phyloP scores from a whole-genome alignment of 495 filamentous ascomycete species.

The Parmelia sp. region DNA sequence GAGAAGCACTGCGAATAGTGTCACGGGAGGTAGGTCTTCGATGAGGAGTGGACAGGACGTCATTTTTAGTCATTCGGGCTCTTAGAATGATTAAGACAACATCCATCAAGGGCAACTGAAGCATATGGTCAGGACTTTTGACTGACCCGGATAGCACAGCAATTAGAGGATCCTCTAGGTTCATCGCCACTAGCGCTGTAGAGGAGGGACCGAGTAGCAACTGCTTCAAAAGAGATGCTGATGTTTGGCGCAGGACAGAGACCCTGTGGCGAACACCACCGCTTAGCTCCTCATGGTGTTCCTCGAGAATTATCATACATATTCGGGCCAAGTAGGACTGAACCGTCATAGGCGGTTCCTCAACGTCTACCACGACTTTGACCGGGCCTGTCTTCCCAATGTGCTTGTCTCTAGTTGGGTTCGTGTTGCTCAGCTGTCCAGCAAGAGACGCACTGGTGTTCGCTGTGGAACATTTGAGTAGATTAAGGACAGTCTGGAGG shows the following conservation, averaged over 20 bases:
- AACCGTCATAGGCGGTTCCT: neutral
- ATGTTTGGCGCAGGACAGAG: conserved; percentile 53
- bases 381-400: neutral
- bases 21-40: conserved; percentile 43
- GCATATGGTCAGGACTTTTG: conserved; percentile 52
- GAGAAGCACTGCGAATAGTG: conserved; percentile 40
- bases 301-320: conserved; percentile 17
- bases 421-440: conserved; percentile 25
- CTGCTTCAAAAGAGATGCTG: conserved; percentile 55
- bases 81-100: conserved; percentile 65
- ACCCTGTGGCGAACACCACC: neutral
- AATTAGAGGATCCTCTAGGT: conserved; percentile 67
- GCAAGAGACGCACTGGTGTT: conserved; percentile 57
- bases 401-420: neutral
- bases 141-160: conserved; percentile 60
- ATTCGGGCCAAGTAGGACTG: conserved; percentile 12
- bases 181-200: conserved; percentile 63
- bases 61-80: conserved; percentile 47
- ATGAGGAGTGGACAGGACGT: conserved; percentile 31
- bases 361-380: conserved; percentile 2
- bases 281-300: conserved; percentile 1
- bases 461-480: conserved; percentile 57
- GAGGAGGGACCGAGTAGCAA: conserved; percentile 44
- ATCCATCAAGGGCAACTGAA: conserved; percentile 71
- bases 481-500: conserved; percentile 64